Percentiles rank a stretch among this genome's conserved stretches.
Conservation (phyloP, 768 basidiomycete genomes). For the Mycena maculata region DNA sequence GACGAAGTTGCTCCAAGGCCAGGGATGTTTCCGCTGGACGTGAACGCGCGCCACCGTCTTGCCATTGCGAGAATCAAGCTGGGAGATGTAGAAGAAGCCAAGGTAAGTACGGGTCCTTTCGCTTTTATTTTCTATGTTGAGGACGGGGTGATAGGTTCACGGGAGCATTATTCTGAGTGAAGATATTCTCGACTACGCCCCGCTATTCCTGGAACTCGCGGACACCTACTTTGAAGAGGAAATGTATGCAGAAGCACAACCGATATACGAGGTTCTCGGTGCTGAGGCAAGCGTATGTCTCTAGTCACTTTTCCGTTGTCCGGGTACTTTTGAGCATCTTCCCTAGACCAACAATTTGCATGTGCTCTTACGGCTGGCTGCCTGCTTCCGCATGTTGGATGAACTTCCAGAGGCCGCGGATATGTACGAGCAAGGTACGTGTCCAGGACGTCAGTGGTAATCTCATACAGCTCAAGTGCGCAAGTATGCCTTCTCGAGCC, state of each 20-base stretch:
- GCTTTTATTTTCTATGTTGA: constrained; percentile 38
- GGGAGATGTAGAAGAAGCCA: constrained; percentile 85
- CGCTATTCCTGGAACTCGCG: constrained; percentile 84
- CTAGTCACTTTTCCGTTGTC: constrained; percentile 11
- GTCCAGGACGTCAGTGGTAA: neutral
- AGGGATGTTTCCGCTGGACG: constrained; percentile 73
- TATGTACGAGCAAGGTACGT: constrained; percentile 82
- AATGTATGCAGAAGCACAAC: constrained; percentile 82
- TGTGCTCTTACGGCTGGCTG: constrained; percentile 80
- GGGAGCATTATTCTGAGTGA: constrained; percentile 70
- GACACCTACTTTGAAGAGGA: constrained; percentile 84
- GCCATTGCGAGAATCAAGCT: constrained; percentile 85
- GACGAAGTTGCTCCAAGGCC: constrained; percentile 63
- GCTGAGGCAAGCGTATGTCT: constrained; percentile 78
- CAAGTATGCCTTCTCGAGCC: constrained; percentile 82
- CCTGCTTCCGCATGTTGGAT: constrained; percentile 82
- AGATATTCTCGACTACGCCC: constrained; percentile 80
- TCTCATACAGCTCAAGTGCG: constrained; percentile 61
- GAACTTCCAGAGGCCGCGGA: constrained; percentile 82
- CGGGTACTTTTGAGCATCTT: constrained; percentile 2
- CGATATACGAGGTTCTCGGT: constrained; percentile 83
- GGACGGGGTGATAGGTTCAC: constrained; percentile 38
- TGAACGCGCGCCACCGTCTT: constrained; percentile 84
- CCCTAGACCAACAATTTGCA: constrained; percentile 78
- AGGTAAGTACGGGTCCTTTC: constrained; percentile 51